Evolutionary conservation across 1,284 basidiomycete genomes (phyloP), one percentile per base, ranked within the genome.

Genomic region (Microbotryum lychnidis-dioicae): DNA sequence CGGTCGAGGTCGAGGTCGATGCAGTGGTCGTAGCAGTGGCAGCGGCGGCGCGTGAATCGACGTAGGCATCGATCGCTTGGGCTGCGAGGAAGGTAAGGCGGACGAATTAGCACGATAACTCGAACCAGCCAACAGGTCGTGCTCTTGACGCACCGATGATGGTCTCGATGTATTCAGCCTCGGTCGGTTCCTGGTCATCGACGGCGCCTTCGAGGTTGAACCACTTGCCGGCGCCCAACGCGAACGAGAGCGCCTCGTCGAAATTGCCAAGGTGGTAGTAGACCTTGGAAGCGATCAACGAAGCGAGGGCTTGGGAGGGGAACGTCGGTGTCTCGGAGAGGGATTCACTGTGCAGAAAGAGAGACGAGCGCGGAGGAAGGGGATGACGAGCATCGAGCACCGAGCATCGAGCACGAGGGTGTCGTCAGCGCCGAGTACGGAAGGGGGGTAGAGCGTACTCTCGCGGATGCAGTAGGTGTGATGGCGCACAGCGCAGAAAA

Each of bases 251-350:
- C 27, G 91, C 88, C 75, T 97, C 93, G 69, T 92, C 89, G 69
- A 92, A 87, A 74, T 91, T 89, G 68, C 88, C 91, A 52, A 97
- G 82, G 80, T 87, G 93, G 76, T 91, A 97, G 77, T 96, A 97
- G 55, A 96, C 88, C 76, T 97, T 96, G 80, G 90, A 92, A 25
- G 89, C 87, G 46, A 97, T 81, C 55, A 97, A 79, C 23, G 92
- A 89, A 27, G 93, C 92, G 57, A 85, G 81, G 70, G 87, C 83
- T 56, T 87, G 84, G 29, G 86, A 83, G 0, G 87, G 80, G 9
- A 96, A 80, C 52, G 46, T 84, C 80, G 82, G 84, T 60, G 50
- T 74, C 77, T 97, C 93, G 68, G 92, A 91, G 7, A 97, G 78
- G 2, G 87, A 81, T 76, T 97, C 93, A 70, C 92, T 96, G 73